Base-by-base conservation (phyloP, 805 yeast genomes). In the baker's yeast (Saccharomyces cerevisiae) region DNA sequence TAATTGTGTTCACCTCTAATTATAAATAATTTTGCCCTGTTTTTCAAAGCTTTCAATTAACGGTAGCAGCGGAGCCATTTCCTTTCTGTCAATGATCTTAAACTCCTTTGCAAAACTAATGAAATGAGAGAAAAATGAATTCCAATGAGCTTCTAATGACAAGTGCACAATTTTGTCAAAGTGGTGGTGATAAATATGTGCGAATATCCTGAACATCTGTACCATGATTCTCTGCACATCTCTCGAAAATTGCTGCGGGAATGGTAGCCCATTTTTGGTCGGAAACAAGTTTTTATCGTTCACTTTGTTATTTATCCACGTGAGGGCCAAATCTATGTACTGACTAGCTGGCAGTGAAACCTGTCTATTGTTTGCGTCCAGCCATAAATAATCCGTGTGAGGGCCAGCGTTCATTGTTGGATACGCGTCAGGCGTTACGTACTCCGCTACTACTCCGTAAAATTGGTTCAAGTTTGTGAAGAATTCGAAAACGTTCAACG, bases 391-490 rank as follows among this genome's bases (percentile, higher is more conserved):
- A 63, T 90, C 96, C 4, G 91, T 84, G 55, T 84, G 84, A 2
- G 96, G 89, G 3, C 97, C 99, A 0, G 98, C 99, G 62, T 83
- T 89, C 99, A 94, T 94, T 1, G 92, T 85, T 11, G 96, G 96
- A 63, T 84, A 89, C 29, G 84, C 80, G 62, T 88, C 95, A 0
- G 96, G 91, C 1, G 96, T 89, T 46, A 92, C 89, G 62, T 88
- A 90, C 61, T 92, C 98, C 2, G 90, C 80, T 47, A 94, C 80
- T n/a, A 90, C 87, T 1, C 94, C 95, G 68, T 89, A 90, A 64
- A 92, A 90, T 66, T 87, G 94, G 61, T 87, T 86, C 55, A 94
- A 71, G 64, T 89, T 89, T 50, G 87, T 86, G 73, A 85, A 89
- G 60, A 89, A 81, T 70, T 94, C 99, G 70, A 91, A 91, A 6